phyloP scores from a whole-genome alignment of 805 yeast species.

The Suhomyces tanzawaensis region DNA sequence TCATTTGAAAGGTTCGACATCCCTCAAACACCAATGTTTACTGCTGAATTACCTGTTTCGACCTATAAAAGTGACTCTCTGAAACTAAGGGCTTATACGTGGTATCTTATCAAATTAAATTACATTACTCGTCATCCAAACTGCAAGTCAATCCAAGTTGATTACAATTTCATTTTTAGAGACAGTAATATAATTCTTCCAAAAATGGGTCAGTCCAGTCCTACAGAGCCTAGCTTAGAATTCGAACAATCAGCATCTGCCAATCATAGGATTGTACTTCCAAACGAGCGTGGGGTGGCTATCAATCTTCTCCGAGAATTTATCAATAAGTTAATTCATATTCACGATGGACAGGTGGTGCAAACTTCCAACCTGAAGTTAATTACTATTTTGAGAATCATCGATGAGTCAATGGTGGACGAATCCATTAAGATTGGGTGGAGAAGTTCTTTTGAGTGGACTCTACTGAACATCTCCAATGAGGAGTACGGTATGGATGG shows the following conservation, averaged over 20 bases:
- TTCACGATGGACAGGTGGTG: slow-evolving; percentile 5
- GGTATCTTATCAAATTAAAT: slow-evolving; percentile 29
- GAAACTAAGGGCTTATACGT: slow-evolving; percentile 27
- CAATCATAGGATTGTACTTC: slow-evolving; percentile 13
- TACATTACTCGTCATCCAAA: slow-evolving; percentile 12
- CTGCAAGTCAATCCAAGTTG: slow-evolving; percentile 10
- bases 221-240: neutral
- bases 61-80: slow-evolving; percentile 19
- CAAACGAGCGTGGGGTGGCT: slow-evolving; percentile 21
- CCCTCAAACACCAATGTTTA: slow-evolving; percentile 10
- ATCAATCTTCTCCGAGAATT: slow-evolving; percentile 22
- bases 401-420: slow-evolving; percentile 19
- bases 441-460: slow-evolving; percentile 17
- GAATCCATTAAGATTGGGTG: slow-evolving; percentile 19
- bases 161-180: slow-evolving; percentile 11
- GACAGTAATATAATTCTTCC: slow-evolving; percentile 7
- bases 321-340: slow-evolving; percentile 11
- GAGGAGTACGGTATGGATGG: slow-evolving; percentile 9
- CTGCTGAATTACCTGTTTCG: neutral
- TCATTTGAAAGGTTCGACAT: slow-evolving; percentile 22
- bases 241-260: neutral
- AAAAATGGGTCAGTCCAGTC: neutral
- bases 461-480: slow-evolving; percentile 4
- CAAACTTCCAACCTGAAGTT: slow-evolving; percentile 10
- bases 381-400: slow-evolving; percentile 15